These are phyloP conservation scores for Aspergillus sergii DNA, from an alignment of 2,329 filamentous ascomycete species.

Conservation along the genomic window DNA sequence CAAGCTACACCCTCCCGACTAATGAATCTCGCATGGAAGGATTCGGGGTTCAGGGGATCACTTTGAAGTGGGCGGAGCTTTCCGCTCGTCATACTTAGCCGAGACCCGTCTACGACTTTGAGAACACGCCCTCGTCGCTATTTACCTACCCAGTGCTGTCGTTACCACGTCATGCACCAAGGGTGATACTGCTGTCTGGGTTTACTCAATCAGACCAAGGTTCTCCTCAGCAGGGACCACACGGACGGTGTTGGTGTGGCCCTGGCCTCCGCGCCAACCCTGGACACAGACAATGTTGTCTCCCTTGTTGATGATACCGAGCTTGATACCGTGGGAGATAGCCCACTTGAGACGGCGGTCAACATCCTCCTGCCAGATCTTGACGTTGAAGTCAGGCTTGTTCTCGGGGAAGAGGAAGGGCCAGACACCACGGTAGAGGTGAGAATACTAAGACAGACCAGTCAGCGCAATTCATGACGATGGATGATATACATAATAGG, in stretches of 20 bases:
- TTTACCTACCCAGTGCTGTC: constrained; percentile 22
- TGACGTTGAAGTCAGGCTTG: constrained; percentile 91
- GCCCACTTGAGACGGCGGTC: constrained; percentile 98
- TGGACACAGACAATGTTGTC: constrained; percentile 70
- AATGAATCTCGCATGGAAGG: constrained; percentile 7
- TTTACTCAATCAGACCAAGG: constrained; percentile 43
- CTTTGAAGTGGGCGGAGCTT: constrained; percentile 13
- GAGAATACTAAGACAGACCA: constrained; percentile 64
- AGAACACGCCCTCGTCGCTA: constrained; percentile 15
- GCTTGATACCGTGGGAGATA: constrained; percentile 80
- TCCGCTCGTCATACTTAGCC: constrained; percentile 13
- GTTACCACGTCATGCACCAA: constrained; percentile 19
- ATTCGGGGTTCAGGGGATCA: constrained; percentile 4
- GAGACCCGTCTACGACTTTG: constrained; percentile 21
- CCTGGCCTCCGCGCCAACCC: constrained; percentile 69
- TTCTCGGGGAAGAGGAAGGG: constrained; percentile 91
- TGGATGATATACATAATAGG: neutral
- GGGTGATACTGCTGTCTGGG: constrained; percentile 1
- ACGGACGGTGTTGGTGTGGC: constrained; percentile 67
- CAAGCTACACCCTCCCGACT: constrained; percentile 9
- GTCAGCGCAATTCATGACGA: constrained; percentile 5
- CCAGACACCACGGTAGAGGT: constrained; percentile 97
- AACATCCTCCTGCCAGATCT: constrained; percentile 98
- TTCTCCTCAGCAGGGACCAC: constrained; percentile 52
- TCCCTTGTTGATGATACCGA: constrained; percentile 77